Conservation (phyloP, 108 stramenopile genomes). For the Pseudonitzschia delicatissima region DNA sequence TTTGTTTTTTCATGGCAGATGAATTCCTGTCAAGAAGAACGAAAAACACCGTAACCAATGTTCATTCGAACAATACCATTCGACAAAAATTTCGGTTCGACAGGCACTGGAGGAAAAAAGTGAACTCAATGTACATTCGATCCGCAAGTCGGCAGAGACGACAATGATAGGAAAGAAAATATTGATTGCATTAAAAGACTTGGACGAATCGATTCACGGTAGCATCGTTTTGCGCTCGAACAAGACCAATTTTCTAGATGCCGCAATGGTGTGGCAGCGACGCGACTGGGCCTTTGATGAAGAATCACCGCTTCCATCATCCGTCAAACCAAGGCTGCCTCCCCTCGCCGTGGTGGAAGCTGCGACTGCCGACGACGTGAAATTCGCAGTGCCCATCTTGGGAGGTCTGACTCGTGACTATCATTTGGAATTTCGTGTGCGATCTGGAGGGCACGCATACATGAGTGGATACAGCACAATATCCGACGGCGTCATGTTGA, state of each 20-base stretch:
- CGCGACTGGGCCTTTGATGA: not conserved
- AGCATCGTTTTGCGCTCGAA: conserved; percentile 21
- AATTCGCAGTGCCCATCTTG: conserved; percentile 24
- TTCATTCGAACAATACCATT: not conserved
- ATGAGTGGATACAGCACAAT: conserved; percentile 11
- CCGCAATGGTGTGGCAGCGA: conserved; percentile 11
- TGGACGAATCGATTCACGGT: conserved; percentile 24
- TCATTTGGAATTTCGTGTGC: conserved; percentile 17
- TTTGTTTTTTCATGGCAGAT: not conserved
- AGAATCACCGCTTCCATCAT: not conserved
- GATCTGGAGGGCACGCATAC: conserved; percentile 26
- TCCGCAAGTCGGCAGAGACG: not conserved
- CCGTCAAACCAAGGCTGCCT: not conserved
- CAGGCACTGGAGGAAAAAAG: not conserved
- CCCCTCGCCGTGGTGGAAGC: conserved; percentile 27
- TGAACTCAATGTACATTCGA: not conserved
- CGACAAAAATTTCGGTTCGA: not conserved
- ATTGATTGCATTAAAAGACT: conserved; percentile 13
- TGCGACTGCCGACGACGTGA: not conserved
- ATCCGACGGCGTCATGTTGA: conserved; percentile 15
- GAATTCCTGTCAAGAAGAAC: not conserved
- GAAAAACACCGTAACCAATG: not conserved
- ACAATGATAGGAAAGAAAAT: not conserved
- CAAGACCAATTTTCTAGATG: conserved; percentile 16
- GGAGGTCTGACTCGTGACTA: conserved; percentile 15